Evolutionary conservation across 2,329 filamentous ascomycete genomes (phyloP).

Genomic region (Sordariomycetes sp.): DNA sequence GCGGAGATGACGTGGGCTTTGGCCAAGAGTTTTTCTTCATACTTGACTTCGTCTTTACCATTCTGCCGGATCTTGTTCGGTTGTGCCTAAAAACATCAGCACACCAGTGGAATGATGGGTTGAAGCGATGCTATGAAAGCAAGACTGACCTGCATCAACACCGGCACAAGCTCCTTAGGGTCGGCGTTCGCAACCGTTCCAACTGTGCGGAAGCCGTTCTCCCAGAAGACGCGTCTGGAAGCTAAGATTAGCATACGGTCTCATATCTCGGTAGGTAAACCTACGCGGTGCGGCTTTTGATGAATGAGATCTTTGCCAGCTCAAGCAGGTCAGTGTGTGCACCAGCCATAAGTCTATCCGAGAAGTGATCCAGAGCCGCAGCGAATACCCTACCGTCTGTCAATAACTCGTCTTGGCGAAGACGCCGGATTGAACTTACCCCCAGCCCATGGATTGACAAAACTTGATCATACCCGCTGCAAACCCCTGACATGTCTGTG

Average conservation of each 20-base stretch:
- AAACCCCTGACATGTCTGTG: conserved; percentile 70
- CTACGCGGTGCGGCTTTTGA: conserved; percentile 68
- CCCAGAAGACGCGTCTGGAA: conserved; percentile 53
- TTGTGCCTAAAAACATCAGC: conserved; percentile 42
- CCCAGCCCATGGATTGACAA: conserved; percentile 69
- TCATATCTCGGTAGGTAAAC: conserved; percentile 9
- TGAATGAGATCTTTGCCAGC: conserved; percentile 61
- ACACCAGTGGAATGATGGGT: too few relatives aligned
- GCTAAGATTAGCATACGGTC: background rate
- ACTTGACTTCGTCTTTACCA: conserved; percentile 48
- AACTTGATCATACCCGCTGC: conserved; percentile 74
- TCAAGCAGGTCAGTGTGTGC: conserved; percentile 63
- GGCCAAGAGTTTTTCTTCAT: conserved; percentile 51
- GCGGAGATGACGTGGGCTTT: conserved; percentile 62
- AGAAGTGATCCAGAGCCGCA: conserved; percentile 66
- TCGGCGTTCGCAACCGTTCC: conserved; percentile 61
- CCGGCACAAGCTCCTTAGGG: conserved; percentile 55
- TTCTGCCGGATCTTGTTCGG: conserved; percentile 53
- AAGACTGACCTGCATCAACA: conserved; percentile 58
- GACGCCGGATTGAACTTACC: conserved; percentile 25
- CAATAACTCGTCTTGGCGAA: too few relatives aligned
- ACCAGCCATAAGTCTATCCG: conserved; percentile 63
- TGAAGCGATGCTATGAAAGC: conserved; percentile 4
- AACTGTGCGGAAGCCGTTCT: conserved; percentile 64
- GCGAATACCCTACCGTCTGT: conserved; percentile 47